Conservation (phyloP, 768 basidiomycete genomes). For the Boletus subcaerulescens region DNA sequence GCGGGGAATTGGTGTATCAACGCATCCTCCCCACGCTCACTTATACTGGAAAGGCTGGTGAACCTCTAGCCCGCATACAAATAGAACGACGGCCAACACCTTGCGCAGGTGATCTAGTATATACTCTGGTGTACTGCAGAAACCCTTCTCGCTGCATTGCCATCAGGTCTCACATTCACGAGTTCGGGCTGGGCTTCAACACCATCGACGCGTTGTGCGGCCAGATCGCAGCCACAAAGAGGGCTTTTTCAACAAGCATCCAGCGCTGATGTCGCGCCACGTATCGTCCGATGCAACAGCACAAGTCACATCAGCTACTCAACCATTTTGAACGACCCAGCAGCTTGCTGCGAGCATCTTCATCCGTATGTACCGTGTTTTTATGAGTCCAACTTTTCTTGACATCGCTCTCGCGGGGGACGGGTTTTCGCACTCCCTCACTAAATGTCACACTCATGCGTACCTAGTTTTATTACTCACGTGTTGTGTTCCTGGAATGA, state of each 20-base stretch:
- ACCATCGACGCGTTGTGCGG: slow-evolving; percentile 35
- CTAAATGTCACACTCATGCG: slow-evolving; percentile 7
- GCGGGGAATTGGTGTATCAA: no score
- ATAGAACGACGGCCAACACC: no score
- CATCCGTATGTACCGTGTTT: slow-evolving; percentile 8
- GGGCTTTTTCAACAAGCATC: slow-evolving; percentile 32
- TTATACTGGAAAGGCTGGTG: no score
- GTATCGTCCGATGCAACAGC: slow-evolving; percentile 29
- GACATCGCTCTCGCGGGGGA: neutral
- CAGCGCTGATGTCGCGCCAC: no score
- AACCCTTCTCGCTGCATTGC: no score
- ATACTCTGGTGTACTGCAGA: no score
- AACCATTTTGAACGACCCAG: slow-evolving; percentile 26
- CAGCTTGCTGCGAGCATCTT: slow-evolving; percentile 21
- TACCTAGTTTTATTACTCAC: slow-evolving; percentile 25
- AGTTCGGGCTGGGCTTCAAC: slow-evolving; percentile 28
- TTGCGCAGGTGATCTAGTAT: no score
- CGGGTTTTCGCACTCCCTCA: slow-evolving; percentile 9
- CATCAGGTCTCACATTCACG: no score
- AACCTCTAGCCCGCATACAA: no score
- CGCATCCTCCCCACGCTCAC: no score
- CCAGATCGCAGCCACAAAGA: slow-evolving; percentile 36
- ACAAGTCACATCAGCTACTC: slow-evolving; percentile 30
- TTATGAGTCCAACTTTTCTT: neutral
- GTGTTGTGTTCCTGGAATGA: slow-evolving; percentile 29